A percentile compares a stretch with the other conserved stretches of the same genome.
phyloP scores from a whole-genome alignment of 331 rosid species.

The Acacia concinna region DNA sequence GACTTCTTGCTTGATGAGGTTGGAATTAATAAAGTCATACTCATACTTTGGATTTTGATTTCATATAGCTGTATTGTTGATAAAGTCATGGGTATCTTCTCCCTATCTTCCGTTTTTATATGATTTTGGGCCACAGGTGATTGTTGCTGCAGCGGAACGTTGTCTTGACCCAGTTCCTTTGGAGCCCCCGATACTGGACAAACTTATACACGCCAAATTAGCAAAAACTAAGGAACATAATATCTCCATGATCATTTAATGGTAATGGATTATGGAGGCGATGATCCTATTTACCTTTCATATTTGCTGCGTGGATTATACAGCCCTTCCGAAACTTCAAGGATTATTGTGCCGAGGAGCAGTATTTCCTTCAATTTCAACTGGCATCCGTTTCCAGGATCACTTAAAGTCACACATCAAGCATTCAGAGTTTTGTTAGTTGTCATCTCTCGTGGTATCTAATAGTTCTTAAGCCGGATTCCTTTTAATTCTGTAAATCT shows the following conservation, averaged over 20 bases:
- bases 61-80: not conserved
- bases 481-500: constrained; percentile 5
- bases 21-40: constrained; percentile 1
- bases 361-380: not conserved
- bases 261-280: constrained; percentile 7
- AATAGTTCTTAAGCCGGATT: not conserved
- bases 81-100: not conserved
- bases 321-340: not conserved
- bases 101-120: not conserved
- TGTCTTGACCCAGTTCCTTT: constrained; percentile 89
- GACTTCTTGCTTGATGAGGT: constrained; percentile 97
- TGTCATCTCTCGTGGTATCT: not conserved
- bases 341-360: not conserved
- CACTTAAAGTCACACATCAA: not conserved
- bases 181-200: constrained; percentile 89
- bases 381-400: constrained; percentile 7
- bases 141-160: constrained; percentile 82
- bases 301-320: not conserved
- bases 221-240: constrained; percentile 52
- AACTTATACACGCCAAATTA: constrained; percentile 72
- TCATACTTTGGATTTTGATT: not conserved
- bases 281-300: constrained; percentile 4
- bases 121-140: constrained; percentile 59
- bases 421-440: not conserved
- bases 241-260: constrained; percentile 36